Evolutionary conservation across 78 protist genomes (phyloP).

Genomic region (Mantamonas sphyraenae): DNA sequence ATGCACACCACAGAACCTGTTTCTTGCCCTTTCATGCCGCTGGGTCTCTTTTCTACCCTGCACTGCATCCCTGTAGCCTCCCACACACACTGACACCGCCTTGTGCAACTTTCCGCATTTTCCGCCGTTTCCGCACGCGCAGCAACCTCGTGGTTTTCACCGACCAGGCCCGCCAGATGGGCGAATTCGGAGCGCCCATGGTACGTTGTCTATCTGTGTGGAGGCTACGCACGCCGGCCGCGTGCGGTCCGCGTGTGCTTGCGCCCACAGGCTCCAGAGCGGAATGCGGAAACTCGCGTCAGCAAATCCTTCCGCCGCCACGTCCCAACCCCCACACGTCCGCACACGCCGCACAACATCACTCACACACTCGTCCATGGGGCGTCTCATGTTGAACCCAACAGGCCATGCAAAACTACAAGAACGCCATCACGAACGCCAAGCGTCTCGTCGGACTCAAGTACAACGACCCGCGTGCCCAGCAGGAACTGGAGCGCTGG

Average conservation of each 20-base stretch:
- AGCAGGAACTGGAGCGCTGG: slow-evolving; percentile 7
- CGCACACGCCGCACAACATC: not conserved
- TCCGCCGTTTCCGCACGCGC: not conserved
- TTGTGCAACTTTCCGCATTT: not conserved
- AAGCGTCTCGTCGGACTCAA: slow-evolving; percentile 48
- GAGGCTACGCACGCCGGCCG: too few species aligned
- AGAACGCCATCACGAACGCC: slow-evolving; percentile 66
- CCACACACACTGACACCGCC: too few species aligned
- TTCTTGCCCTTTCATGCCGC: not conserved
- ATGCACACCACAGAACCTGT: too few species aligned
- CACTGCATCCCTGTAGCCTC: too few species aligned
- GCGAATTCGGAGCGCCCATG: too few species aligned
- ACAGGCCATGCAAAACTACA: slow-evolving; percentile 47
- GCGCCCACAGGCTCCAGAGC: not conserved
- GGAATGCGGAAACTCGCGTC: slow-evolving; percentile 7
- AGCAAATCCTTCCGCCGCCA: slow-evolving; percentile 32
- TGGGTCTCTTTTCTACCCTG: not conserved
- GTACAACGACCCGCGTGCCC: slow-evolving; percentile 9
- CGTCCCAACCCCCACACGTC: slow-evolving; percentile 41
- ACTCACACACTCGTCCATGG: not conserved
- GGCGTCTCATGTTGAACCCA: slow-evolving; percentile 6
- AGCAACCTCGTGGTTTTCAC: slow-evolving; percentile 15
- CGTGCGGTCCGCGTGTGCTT: not conserved
- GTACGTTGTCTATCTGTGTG: too few species aligned
- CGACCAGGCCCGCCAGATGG: slow-evolving; percentile 7